These are phyloP conservation scores for Chytriomyces hyalinus DNA, from an alignment of 192 early-diverging fungal genomes.

Conservation along the genomic window DNA sequence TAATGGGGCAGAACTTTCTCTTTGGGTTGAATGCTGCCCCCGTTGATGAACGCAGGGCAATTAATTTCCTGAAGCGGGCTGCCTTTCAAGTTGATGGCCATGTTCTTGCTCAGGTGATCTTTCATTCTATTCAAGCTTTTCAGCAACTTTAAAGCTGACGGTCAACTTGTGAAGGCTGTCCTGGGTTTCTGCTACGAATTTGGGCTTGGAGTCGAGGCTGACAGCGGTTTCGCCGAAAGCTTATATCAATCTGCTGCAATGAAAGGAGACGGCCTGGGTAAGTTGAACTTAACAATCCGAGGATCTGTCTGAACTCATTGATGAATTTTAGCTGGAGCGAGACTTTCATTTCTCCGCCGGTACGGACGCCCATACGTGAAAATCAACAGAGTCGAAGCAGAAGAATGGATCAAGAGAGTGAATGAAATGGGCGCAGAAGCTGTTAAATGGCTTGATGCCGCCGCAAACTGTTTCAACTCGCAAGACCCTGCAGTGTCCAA, in stretches of 20 bases:
- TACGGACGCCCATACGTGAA: constrained; percentile 80
- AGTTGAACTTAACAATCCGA: not conserved
- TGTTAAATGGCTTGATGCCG: constrained; percentile 67
- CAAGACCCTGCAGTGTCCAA: constrained; percentile 5
- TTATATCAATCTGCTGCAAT: constrained; percentile 71
- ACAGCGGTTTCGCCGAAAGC: constrained; percentile 68
- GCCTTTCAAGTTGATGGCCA: constrained; percentile 38
- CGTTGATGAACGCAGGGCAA: constrained; percentile 43
- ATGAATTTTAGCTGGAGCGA: constrained; percentile 54
- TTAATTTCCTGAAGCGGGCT: constrained; percentile 59
- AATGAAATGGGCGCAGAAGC: constrained; percentile 58
- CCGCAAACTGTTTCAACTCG: constrained; percentile 49
- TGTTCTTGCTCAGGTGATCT: constrained; percentile 38
- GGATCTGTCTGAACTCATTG: not conserved
- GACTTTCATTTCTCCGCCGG: constrained; percentile 76
- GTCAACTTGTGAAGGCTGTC: constrained; percentile 53
- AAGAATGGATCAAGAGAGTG: constrained; percentile 73
- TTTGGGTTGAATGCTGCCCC: not conserved
- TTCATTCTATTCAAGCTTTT: not conserved
- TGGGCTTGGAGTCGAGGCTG: constrained; percentile 70
- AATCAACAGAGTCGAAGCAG: constrained; percentile 82
- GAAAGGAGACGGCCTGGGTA: constrained; percentile 61
- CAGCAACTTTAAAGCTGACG: not conserved
- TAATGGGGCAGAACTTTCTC: too few relatives aligned
- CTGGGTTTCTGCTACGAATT: constrained; percentile 86